Evolutionary conservation across 768 basidiomycete species (phyloP).

Genomic region (Jaapia argillacea): DNA sequence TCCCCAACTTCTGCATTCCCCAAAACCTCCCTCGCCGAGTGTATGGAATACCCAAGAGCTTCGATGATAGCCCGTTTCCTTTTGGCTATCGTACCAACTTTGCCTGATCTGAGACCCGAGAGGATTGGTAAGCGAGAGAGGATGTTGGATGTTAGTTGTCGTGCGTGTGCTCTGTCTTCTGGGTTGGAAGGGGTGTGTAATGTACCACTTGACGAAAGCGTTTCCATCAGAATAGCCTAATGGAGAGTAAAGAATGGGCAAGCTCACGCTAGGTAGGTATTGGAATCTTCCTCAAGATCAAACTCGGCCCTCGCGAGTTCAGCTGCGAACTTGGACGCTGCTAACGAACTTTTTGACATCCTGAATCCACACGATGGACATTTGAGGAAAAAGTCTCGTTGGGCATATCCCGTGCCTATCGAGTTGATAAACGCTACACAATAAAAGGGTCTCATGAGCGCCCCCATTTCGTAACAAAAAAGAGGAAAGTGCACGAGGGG

Average conservation of each 20-base stretch:
- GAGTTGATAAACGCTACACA: too few relatives aligned
- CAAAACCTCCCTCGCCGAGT: too few relatives aligned
- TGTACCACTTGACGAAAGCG: constrained; percentile 29
- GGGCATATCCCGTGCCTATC: constrained; percentile 47
- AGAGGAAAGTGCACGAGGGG: constrained; percentile 7
- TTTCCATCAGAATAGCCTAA: too few relatives aligned
- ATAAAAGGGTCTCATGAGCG: too few relatives aligned
- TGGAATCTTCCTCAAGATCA: constrained; percentile 4
- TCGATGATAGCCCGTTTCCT: neutral
- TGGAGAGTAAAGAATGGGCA: neutral
- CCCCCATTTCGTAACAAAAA: too few relatives aligned
- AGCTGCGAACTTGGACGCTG: constrained; percentile 29
- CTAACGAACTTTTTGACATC: constrained; percentile 34
- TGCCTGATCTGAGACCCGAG: too few relatives aligned
- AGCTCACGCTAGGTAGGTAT: neutral
- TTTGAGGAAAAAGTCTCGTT: constrained; percentile 24
- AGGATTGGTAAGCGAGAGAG: too few relatives aligned
- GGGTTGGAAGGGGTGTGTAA: constrained; percentile 19
- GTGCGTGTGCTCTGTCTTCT: constrained; percentile 17
- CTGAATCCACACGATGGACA: constrained; percentile 30
- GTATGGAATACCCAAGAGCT: too few relatives aligned
- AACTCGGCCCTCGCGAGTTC: constrained; percentile 28
- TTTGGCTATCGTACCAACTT: neutral
- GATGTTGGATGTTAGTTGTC: too few relatives aligned
- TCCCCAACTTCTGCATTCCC: too few relatives aligned